Conservation (phyloP, 495 filamentous ascomycete species). For the Podospora anserina region DNA sequence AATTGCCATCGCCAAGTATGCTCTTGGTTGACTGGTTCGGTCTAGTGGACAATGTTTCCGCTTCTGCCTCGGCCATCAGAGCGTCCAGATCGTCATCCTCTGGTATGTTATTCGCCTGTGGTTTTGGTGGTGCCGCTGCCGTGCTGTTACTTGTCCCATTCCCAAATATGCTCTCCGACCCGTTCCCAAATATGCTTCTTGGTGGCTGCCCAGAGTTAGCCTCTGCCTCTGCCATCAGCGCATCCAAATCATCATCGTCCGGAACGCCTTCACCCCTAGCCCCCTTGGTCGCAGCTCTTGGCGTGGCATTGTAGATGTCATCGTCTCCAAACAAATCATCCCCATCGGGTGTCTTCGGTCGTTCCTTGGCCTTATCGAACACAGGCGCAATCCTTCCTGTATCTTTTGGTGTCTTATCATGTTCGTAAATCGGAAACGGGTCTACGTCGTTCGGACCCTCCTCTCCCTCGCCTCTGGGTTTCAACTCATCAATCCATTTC, state of each 20-base stretch:
- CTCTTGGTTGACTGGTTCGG: conserved; percentile 2
- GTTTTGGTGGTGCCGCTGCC: background rate
- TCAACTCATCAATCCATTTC: conserved; percentile 80
- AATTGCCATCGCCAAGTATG: conserved; percentile 26
- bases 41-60: conserved; percentile 19
- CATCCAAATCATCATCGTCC: conserved; percentile 51
- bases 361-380: conserved; percentile 37
- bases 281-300: conserved; percentile 14
- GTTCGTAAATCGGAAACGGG: conserved; percentile 31
- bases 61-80: conserved; percentile 48
- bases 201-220: conserved; percentile 22
- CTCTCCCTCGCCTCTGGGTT: conserved; percentile 46
- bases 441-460: conserved; percentile 48
- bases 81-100: conserved; percentile 53
- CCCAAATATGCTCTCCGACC: conserved; percentile 6
- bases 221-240: conserved; percentile 49
- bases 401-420: conserved; percentile 26
- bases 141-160: conserved; percentile 12
- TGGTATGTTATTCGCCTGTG: conserved; percentile 27
- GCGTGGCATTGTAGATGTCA: conserved; percentile 45
- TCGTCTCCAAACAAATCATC: conserved; percentile 37
- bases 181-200: conserved; percentile 23
- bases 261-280: conserved; percentile 28
- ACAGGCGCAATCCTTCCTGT: conserved; percentile 47
- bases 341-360: conserved; percentile 29